Percentiles rank a stretch among this genome's conserved stretches.
Conservation (phyloP, 108 stramenopile species). For the Skeletonema costatum region DNA sequence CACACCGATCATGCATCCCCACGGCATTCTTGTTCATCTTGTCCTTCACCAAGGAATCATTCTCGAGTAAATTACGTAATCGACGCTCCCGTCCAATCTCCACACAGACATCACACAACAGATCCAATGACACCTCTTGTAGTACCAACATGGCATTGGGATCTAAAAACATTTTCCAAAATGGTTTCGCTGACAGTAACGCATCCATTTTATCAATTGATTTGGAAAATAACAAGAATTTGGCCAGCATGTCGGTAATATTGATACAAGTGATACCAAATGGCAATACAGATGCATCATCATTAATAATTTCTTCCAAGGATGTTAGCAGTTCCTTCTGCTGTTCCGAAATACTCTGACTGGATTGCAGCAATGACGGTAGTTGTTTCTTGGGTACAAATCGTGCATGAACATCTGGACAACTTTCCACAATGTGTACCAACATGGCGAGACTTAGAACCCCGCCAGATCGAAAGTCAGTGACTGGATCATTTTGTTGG, state of each 20-base stretch:
- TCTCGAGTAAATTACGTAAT: slow-evolving; percentile 3
- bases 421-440: slow-evolving; percentile 76
- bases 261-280: slow-evolving; percentile 91
- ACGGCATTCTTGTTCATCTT: slow-evolving; percentile 9
- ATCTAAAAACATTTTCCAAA: slow-evolving; percentile 91
- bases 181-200: slow-evolving; percentile 78
- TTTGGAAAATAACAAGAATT: slow-evolving; percentile 83
- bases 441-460: slow-evolving; percentile 80
- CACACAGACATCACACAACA: slow-evolving; percentile 81
- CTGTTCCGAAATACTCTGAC: not conserved
- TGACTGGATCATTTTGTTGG: slow-evolving; percentile 88
- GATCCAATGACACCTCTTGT: slow-evolving; percentile 76
- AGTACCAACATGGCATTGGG: slow-evolving; percentile 80
- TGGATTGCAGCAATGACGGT: not conserved
- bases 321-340: slow-evolving; percentile 4
- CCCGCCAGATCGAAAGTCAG: slow-evolving; percentile 90
- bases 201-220: slow-evolving; percentile 88
- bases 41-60: not conserved
- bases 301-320: slow-evolving; percentile 43
- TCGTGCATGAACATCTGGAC: slow-evolving; percentile 44
- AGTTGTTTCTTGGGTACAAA: slow-evolving; percentile 34
- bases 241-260: slow-evolving; percentile 87
- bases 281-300: slow-evolving; percentile 77
- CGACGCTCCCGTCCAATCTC: slow-evolving; percentile 48
- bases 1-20: slow-evolving; percentile 25